Percentiles rank a stretch among this genome's conserved stretches.
These are phyloP conservation scores for Epichloe gansuensis DNA, from an alignment of 2,329 filamentous ascomycete genomes.

Conservation along the genomic window DNA sequence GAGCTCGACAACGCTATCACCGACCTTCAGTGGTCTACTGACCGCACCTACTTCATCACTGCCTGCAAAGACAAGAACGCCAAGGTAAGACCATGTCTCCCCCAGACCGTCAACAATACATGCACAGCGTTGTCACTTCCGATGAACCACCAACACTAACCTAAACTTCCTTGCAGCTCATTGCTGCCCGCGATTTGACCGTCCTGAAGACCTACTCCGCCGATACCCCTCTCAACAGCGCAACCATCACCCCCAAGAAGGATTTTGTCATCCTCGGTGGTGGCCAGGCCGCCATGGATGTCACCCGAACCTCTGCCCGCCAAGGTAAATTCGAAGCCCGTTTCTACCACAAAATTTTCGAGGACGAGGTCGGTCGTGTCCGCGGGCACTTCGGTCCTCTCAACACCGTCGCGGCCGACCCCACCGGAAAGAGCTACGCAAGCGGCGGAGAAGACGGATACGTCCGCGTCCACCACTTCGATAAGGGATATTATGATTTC, in stretches of 20 bases:
- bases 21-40: slow-evolving; percentile 86
- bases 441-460: slow-evolving; percentile 97
- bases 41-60: slow-evolving; percentile 97
- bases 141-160: no score
- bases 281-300: slow-evolving; percentile 97
- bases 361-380: slow-evolving; percentile 96
- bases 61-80: slow-evolving; percentile 96
- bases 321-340: slow-evolving; percentile 99
- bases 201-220: slow-evolving; percentile 84
- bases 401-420: slow-evolving; percentile 92
- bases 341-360: slow-evolving; percentile 99
- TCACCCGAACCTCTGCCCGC: slow-evolving; percentile 82
- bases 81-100: slow-evolving; percentile 44
- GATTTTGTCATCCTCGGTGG: slow-evolving; percentile 96
- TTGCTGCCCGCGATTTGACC: slow-evolving; percentile 74
- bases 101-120: no score
- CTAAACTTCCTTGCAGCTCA: slow-evolving; percentile 38
- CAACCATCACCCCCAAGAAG: slow-evolving; percentile 86
- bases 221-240: slow-evolving; percentile 94
- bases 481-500: slow-evolving; percentile 98
- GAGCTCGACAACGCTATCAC: slow-evolving; percentile 74
- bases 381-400: slow-evolving; percentile 93
- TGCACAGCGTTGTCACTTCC: no score
- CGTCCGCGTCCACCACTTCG: slow-evolving; percentile 95
- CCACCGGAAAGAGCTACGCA: slow-evolving; percentile 82